These are phyloP conservation scores for Annulohypoxylon maeteangense DNA, from an alignment of 495 filamentous ascomycete genomes.

Conservation along the genomic window DNA sequence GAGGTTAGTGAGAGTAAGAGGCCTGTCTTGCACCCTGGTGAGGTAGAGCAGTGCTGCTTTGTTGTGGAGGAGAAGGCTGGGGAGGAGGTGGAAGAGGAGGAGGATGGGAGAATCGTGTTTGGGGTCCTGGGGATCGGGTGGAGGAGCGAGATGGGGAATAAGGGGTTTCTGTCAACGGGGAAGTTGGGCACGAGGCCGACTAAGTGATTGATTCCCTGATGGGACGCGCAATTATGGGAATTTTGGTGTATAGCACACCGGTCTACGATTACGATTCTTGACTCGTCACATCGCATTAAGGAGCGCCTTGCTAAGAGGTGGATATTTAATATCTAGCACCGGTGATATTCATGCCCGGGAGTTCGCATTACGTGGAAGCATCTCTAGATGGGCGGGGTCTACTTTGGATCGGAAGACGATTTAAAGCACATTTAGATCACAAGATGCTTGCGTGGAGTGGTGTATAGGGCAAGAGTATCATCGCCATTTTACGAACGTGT, in stretches of 20 bases:
- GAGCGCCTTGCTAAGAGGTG: background rate
- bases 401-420: background rate
- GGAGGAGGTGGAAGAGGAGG: slow-evolving; percentile 58
- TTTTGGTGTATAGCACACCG: background rate
- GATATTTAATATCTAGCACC: background rate
- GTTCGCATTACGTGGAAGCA: background rate
- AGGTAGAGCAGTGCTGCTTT: slow-evolving; percentile 93
- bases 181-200: slow-evolving; percentile 69
- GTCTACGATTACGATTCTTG: background rate
- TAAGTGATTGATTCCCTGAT: slow-evolving; percentile 11
- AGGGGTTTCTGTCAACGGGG: slow-evolving; percentile 86
- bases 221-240: background rate
- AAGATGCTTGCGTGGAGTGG: background rate
- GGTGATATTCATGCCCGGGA: background rate
- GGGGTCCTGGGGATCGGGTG: slow-evolving; percentile 89
- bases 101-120: slow-evolving; percentile 72
- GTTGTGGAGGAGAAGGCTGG: slow-evolving; percentile 74
- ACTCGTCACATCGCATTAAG: background rate
- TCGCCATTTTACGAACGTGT: background rate
- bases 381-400: background rate
- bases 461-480: background rate
- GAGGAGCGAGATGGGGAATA: slow-evolving; percentile 89
- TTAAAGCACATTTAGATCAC: background rate
- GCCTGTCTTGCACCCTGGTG: slow-evolving; percentile 81
- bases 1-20: slow-evolving; percentile 55